A percentile compares a stretch with the other conserved stretches of the same genome.
Evolutionary conservation across 306 rosid genomes (phyloP).

Genomic region (Ceratonia siliqua): DNA sequence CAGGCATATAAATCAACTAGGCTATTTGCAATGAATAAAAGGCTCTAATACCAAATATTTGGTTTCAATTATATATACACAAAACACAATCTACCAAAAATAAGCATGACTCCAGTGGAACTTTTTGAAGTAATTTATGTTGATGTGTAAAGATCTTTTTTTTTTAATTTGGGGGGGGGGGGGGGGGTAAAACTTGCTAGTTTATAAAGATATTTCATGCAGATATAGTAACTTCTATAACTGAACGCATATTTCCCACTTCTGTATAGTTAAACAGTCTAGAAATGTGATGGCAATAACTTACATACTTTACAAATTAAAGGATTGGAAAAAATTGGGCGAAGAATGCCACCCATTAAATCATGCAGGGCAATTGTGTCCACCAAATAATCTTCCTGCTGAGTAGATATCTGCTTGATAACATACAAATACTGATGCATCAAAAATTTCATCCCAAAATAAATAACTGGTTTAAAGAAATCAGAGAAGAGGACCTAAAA

Average conservation of each 20-base stretch:
- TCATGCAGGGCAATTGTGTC: slow-evolving; percentile 89
- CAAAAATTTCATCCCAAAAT: slow-evolving; percentile 23
- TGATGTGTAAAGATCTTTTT: neutral
- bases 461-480: neutral
- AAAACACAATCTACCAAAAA: neutral
- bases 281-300: slow-evolving; percentile 27
- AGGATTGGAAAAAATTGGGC: slow-evolving; percentile 71
- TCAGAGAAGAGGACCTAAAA: neutral
- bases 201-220: neutral
- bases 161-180: too few species aligned
- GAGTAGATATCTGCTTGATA: slow-evolving; percentile 68
- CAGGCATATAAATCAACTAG: slow-evolving; percentile 2
- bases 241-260: neutral
- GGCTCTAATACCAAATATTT: slow-evolving; percentile 2
- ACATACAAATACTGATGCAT: neutral
- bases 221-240: neutral
- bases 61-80: too few species aligned
- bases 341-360: slow-evolving; percentile 65
- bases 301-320: slow-evolving; percentile 76
- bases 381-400: slow-evolving; percentile 78
- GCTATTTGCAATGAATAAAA: neutral
- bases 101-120: neutral
- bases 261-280: neutral
- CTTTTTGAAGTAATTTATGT: neutral
- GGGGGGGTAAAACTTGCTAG: neutral